A percentile compares a stretch with the other conserved stretches of the same genome.
phyloP scores from a whole-genome alignment of 148 eudicot species.

The Dysphania ambrosioides region DNA sequence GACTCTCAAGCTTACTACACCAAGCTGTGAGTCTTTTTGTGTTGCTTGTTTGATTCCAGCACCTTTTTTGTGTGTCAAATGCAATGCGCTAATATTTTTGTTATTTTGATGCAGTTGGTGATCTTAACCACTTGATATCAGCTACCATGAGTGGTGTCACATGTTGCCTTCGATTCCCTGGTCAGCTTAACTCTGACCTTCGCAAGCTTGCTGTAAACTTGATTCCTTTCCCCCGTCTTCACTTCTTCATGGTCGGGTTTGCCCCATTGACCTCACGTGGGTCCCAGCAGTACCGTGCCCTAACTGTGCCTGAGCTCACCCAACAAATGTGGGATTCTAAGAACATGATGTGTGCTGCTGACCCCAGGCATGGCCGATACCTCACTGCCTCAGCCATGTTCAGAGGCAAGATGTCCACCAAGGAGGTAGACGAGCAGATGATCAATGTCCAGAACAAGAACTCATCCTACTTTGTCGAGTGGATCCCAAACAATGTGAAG shows the following conservation, averaged over 20 bases:
- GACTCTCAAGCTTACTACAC: constrained; percentile 68
- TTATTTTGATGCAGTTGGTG: constrained; percentile 46
- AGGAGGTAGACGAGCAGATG: constrained; percentile 67
- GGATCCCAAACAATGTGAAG: constrained; percentile 83
- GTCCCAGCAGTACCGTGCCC: constrained; percentile 76
- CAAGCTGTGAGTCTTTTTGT: constrained; percentile 53
- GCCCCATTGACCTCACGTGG: constrained; percentile 74
- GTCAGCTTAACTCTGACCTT: constrained; percentile 55
- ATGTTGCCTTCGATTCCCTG: constrained; percentile 67
- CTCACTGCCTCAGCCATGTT: constrained; percentile 82
- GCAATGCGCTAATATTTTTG: neutral
- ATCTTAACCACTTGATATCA: constrained; percentile 66
- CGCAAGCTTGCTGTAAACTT: constrained; percentile 47
- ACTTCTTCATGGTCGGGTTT: constrained; percentile 74
- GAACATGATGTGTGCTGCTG: constrained; percentile 89
- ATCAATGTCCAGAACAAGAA: constrained; percentile 71
- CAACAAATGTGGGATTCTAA: constrained; percentile 84
- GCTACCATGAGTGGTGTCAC: constrained; percentile 82
- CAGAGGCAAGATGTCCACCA: constrained; percentile 73
- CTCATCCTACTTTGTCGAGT: constrained; percentile 73
- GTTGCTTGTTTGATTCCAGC: neutral
- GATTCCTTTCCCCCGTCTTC: constrained; percentile 54
- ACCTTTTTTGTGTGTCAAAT: neutral
- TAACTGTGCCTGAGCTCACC: constrained; percentile 72
- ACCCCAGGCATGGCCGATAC: constrained; percentile 73